phyloP scores from a whole-genome alignment of 108 stramenopile species.

The Poteriospumella lacustris region DNA sequence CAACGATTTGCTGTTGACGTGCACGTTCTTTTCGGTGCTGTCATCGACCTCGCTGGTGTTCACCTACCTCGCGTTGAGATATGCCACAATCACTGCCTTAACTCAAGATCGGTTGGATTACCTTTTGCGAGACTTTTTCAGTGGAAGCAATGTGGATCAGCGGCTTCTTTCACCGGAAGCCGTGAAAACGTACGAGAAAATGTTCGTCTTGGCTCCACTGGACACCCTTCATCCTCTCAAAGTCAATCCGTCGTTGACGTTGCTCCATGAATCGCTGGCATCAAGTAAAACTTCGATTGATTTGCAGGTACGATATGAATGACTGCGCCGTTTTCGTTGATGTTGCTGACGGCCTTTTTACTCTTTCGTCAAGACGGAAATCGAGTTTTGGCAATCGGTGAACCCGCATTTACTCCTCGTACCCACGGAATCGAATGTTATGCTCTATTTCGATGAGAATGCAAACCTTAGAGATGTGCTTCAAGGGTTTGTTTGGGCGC shows the following conservation, averaged over 20 bases:
- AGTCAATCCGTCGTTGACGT: neutral
- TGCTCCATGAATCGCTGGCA: neutral
- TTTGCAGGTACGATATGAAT: neutral
- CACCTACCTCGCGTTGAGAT: slow-evolving; percentile 66
- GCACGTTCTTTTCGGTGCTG: slow-evolving; percentile 54
- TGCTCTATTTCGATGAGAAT: no score
- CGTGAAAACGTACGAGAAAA: neutral
- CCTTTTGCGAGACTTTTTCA: neutral
- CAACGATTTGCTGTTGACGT: slow-evolving; percentile 43
- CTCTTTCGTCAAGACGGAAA: neutral
- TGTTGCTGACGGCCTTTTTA: neutral
- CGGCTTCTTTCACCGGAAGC: neutral
- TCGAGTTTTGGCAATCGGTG: neutral
- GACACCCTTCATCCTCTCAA: neutral
- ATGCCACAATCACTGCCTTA: slow-evolving; percentile 66
- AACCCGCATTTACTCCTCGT: neutral
- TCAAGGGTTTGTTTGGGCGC: no score
- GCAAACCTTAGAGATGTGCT: no score
- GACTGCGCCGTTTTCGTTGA: neutral
- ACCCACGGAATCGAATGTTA: no score
- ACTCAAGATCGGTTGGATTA: slow-evolving; percentile 43
- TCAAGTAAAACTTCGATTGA: neutral
- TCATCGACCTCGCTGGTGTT: slow-evolving; percentile 66
- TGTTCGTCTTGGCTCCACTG: neutral
- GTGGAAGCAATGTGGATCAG: neutral